These are phyloP conservation scores for Pouteria glomerata DNA, from an alignment of 148 eudicot genomes.

Conservation along the genomic window DNA sequence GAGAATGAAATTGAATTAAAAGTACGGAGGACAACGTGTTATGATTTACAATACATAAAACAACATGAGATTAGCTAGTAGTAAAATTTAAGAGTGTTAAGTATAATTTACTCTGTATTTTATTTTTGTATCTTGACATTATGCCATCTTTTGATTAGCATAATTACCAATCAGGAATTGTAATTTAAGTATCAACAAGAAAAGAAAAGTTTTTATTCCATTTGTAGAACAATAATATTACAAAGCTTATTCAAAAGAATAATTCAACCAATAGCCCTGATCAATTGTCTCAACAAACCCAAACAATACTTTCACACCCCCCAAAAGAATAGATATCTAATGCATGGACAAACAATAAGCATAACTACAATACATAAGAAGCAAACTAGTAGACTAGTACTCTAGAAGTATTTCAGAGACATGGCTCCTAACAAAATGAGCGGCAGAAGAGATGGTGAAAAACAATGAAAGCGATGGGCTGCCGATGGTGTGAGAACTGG, in stretches of 20 bases:
- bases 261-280: not conserved
- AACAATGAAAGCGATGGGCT: conserved; percentile 25
- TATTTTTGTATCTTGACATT: too few relatives aligned
- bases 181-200: too few relatives aligned
- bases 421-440: conserved; percentile 26
- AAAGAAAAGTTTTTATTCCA: not conserved
- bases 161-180: too few relatives aligned
- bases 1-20: too few relatives aligned
- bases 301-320: not conserved
- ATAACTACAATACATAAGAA: not conserved
- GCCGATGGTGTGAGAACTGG: conserved; percentile 41
- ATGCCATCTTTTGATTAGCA: too few relatives aligned
- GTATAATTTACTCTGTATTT: too few relatives aligned
- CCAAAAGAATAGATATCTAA: conserved; percentile 4
- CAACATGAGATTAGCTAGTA: too few relatives aligned
- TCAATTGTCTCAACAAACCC: not conserved
- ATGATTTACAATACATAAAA: too few relatives aligned
- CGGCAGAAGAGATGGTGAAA: conserved; percentile 30
- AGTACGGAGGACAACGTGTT: too few relatives aligned
- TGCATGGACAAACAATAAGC: not conserved
- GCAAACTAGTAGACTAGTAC: not conserved
- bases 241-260: not conserved
- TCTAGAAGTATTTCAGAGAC: conserved; percentile 27
- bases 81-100: too few relatives aligned
- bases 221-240: not conserved